Evolutionary conservation across 1,139 yeast species (phyloP).

Genomic region (Trichomonascaceae sp.): DNA sequence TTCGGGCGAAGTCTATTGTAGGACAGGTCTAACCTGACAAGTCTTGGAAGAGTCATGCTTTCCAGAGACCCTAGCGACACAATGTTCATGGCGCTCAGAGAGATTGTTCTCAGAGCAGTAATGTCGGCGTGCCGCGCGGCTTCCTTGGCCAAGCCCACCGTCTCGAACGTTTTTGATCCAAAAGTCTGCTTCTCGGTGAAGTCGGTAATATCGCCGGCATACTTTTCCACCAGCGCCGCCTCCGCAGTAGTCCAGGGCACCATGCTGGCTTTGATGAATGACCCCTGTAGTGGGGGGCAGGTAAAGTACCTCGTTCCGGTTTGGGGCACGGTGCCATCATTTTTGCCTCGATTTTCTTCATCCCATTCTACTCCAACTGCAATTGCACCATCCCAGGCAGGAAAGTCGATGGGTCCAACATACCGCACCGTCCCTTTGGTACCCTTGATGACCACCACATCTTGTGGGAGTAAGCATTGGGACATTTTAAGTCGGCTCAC

Average conservation of each 20-base stretch:
- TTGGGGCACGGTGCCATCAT: conserved; percentile 39
- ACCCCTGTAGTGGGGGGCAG: conserved; percentile 30
- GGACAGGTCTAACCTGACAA: too few relatives aligned
- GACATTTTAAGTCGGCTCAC: too few relatives aligned
- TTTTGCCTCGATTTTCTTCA: conserved; percentile 40
- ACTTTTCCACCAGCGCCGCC: conserved; percentile 38
- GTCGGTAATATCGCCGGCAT: conserved; percentile 26
- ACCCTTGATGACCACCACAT: too few relatives aligned
- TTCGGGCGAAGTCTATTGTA: too few relatives aligned
- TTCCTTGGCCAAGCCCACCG: conserved; percentile 51
- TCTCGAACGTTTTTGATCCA: conserved; percentile 35
- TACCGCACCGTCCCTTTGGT: conserved; percentile 41
- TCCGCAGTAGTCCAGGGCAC: conserved; percentile 26
- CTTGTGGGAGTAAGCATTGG: too few relatives aligned
- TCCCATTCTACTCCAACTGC: conserved; percentile 91
- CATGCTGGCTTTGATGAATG: conserved; percentile 44
- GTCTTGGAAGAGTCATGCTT: too few relatives aligned
- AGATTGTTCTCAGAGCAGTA: conserved; percentile 32
- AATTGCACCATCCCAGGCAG: conserved; percentile 42
- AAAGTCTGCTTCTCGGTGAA: conserved; percentile 13
- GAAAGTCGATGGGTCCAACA: conserved; percentile 46
- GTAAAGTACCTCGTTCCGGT: conserved; percentile 36
- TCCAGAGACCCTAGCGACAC: too few relatives aligned
- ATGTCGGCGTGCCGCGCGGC: conserved; percentile 37
- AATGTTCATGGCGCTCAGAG: conserved; percentile 38